These are phyloP conservation scores for Dictyostelium citrinum DNA, from an alignment of 78 protist species.

Conservation along the genomic window DNA sequence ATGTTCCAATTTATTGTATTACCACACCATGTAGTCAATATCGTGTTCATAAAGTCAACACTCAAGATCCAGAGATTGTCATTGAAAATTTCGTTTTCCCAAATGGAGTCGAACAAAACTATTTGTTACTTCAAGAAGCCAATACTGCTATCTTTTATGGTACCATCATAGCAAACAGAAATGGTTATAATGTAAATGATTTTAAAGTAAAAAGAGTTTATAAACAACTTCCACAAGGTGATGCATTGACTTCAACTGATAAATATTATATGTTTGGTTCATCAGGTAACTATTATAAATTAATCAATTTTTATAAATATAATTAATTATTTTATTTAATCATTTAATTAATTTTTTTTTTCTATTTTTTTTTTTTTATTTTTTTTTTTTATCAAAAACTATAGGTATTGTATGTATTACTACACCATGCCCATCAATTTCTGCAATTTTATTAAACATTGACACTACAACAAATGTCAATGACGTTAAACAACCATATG, in stretches of 20 bases:
- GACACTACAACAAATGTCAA: not conserved
- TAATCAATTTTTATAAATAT: not conserved
- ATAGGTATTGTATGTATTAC: not conserved
- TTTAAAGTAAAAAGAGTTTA: not conserved
- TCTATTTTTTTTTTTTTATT: too few relatives aligned
- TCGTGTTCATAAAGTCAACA: not conserved
- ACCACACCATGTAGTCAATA: not conserved
- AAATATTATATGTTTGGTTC: not conserved
- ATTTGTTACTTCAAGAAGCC: not conserved
- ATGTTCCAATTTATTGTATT: not conserved
- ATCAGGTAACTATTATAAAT: not conserved
- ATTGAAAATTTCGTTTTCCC: not conserved
- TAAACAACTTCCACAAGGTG: not conserved
- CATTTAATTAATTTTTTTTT: too few relatives aligned
- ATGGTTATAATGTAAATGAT: not conserved
- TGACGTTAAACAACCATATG: not conserved
- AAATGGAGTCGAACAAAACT: not conserved
- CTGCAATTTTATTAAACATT: not conserved
- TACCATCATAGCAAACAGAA: not conserved
- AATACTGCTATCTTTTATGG: not conserved
- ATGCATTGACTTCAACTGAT: not conserved
- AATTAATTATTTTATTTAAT: not conserved
- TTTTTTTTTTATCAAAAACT: too few relatives aligned
- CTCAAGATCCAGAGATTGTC: not conserved
- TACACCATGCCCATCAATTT: constrained; percentile 9